Evolutionary conservation across 164 flowering plant genomes (phyloP).

Genomic region (Vitis rupestris): DNA sequence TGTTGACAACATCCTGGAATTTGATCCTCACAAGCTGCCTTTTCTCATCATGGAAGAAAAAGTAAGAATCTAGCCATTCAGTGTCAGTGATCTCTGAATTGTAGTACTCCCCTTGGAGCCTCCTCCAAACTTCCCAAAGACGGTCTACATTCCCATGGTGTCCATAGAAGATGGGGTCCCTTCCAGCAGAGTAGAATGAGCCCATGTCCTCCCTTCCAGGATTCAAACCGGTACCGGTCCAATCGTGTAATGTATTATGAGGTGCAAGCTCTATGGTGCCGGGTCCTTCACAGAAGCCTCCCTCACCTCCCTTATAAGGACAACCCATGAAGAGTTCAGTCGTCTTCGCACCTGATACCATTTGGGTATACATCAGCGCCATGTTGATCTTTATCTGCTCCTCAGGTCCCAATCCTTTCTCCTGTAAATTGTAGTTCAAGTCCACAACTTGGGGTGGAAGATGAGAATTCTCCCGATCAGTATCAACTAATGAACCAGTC

Average conservation of each 20-base stretch:
- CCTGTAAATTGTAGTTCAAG: background rate
- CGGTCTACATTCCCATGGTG: constrained; percentile 23
- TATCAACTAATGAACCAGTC: background rate
- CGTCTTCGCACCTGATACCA: constrained; percentile 8
- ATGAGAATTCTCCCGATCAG: constrained; percentile 4
- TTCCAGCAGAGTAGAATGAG: constrained; percentile 8
- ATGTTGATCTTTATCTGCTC: constrained; percentile 4
- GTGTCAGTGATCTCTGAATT: constrained; percentile 5
- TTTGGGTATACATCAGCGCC: constrained; percentile 6
- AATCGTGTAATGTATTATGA: constrained; percentile 8
- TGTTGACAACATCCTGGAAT: constrained; percentile 8
- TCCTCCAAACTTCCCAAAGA: constrained; percentile 19
- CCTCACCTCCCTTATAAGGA: background rate
- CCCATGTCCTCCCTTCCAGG: constrained; percentile 18
- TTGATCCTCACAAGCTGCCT: constrained; percentile 9
- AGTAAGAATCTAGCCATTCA: constrained; percentile 16
- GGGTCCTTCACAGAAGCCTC: background rate
- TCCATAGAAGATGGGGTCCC: constrained; percentile 18
- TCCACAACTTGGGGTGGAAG: constrained; percentile 2
- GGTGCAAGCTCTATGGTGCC: constrained; percentile 14
- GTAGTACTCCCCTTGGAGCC: background rate
- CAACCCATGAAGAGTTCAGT: constrained; percentile 15
- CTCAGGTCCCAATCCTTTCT: background rate
- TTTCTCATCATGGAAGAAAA: constrained; percentile 22
- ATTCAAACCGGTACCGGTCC: constrained; percentile 4